Percentiles rank a stretch among this genome's conserved stretches.
Evolutionary conservation across 306 rosid genomes (phyloP).

Genomic region (Macrotyloma uniflorum): DNA sequence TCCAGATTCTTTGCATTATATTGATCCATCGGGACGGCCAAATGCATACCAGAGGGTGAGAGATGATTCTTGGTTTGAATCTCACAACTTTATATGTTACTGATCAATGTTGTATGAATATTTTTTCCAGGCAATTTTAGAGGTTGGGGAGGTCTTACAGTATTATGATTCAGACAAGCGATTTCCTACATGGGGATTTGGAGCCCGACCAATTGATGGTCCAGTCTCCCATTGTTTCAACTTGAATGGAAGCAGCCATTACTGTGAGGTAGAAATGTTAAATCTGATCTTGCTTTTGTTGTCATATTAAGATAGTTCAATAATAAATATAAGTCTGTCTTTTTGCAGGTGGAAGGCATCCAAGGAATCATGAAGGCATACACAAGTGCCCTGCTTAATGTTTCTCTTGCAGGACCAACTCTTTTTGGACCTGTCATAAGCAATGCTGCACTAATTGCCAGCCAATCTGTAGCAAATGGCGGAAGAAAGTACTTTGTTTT

Average conservation of each 20-base stretch:
- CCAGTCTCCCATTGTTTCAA: slow-evolving; percentile 99
- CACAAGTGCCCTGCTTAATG: slow-evolving; percentile 90
- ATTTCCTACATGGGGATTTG: slow-evolving; percentile 99
- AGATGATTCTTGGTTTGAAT: slow-evolving; percentile 41
- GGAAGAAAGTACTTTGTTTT: slow-evolving; percentile 87
- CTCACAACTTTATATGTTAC: slow-evolving; percentile 21
- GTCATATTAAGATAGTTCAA: slow-evolving; percentile 34
- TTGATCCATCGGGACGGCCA: slow-evolving; percentile 92
- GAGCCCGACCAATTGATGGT: slow-evolving; percentile 99
- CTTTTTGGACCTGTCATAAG: slow-evolving; percentile 97
- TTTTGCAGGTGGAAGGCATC: slow-evolving; percentile 94
- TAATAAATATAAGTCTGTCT: slow-evolving; percentile 23
- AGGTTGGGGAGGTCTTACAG: slow-evolving; percentile 92
- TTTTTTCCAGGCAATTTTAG: slow-evolving; percentile 78
- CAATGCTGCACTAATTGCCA: slow-evolving; percentile 89
- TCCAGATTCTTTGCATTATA: slow-evolving; percentile 99
- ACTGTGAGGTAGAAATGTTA: slow-evolving; percentile 76
- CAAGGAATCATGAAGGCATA: slow-evolving; percentile 98
- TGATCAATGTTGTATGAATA: slow-evolving; percentile 30
- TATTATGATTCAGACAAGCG: slow-evolving; percentile 92
- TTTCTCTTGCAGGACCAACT: slow-evolving; percentile 99
- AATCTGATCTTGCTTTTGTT: slow-evolving; percentile 41
- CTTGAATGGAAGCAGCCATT: slow-evolving; percentile 90
- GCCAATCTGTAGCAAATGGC: slow-evolving; percentile 83
- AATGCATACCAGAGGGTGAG: slow-evolving; percentile 98